Base-by-base conservation (phyloP, 2,329 filamentous ascomycete species). In the Trichoderma sp. region DNA sequence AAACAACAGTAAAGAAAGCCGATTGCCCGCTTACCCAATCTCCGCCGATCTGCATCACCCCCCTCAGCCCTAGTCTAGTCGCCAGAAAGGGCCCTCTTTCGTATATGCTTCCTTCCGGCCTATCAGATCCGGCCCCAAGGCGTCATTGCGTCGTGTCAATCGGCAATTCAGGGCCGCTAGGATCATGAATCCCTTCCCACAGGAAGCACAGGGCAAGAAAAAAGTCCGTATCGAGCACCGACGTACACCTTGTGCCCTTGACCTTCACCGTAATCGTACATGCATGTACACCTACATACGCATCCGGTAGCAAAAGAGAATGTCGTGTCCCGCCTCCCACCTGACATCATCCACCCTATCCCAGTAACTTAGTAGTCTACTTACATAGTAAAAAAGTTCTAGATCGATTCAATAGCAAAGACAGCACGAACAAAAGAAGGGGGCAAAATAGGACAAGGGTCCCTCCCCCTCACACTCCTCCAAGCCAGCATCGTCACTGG, bases 31-130 rank as follows among this genome's bases (percentile, higher is more conserved):
- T 60, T 47, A 56, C 8, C 63, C 30, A 18, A 26, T 36, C 24
- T 30, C 24, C n/a, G 64, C 64, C 64, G 64, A 67, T 67, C 64
- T 57, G 43, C 64, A 57, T 39, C 12, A 67, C 32, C 64, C 61
- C 61, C 47, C 47, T 57, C 64, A 57, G 64, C 51, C 51, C 64
- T 67, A 67, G 64, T 67, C 21, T 67, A 67, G 64, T 67, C 21
- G 39, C 39, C 15, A 43, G 14, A 14, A 66, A 51, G n/a, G 47
- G 47, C 47, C 21, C 47, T 21, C 21, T 12, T 53, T 53, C 47
- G 47, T 53, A 53, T 53, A 53, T 53, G 39, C 47, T 12, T 53
- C 47, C 47, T 24, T 12, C n/a, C 47, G 11, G 21, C 47, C 47
- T 24, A 58, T 61, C 58, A 61, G 18, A 36, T 36, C 9, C n/a